These are phyloP conservation scores for Gyromitra esculenta DNA, from an alignment of 2,329 filamentous ascomycete genomes.

Conservation along the genomic window DNA sequence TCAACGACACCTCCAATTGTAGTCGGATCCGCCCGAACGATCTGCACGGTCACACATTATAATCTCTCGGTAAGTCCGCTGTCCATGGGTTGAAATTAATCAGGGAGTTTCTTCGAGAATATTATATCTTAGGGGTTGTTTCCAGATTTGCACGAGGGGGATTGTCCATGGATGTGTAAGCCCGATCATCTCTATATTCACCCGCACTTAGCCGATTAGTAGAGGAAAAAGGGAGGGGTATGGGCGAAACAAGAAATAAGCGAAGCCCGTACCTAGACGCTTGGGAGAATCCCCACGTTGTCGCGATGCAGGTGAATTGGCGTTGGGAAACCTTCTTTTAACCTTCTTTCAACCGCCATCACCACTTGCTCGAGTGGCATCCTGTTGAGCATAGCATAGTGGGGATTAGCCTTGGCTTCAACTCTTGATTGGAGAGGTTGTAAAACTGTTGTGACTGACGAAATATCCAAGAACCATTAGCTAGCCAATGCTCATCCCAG, in stretches of 20 bases:
- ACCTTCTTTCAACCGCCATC: slow-evolving; percentile 29
- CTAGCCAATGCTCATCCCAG: background rate
- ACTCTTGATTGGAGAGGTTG: background rate
- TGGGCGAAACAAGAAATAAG: background rate
- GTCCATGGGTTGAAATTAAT: background rate
- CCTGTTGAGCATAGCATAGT: background rate
- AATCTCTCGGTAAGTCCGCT: no score
- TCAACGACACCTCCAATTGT: background rate
- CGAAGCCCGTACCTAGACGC: background rate
- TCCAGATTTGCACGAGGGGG: slow-evolving; percentile 21
- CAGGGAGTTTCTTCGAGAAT: background rate
- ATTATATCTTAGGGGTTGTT: background rate
- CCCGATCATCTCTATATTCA: slow-evolving; percentile 24
- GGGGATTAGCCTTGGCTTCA: background rate
- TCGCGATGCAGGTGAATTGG: background rate
- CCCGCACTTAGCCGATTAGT: slow-evolving; percentile 22
- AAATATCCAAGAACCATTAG: slow-evolving; percentile 1
- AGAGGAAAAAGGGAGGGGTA: background rate
- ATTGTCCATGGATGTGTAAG: background rate
- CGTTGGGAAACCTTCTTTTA: slow-evolving; percentile 32
- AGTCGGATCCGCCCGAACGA: background rate
- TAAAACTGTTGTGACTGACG: background rate
- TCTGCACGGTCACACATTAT: background rate
- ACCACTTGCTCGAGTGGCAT: background rate
- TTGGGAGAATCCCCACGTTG: background rate